A percentile compares a stretch with the other conserved stretches of the same genome.
These are phyloP conservation scores for Moniliophthora roreri DNA, from an alignment of 1,284 basidiomycete species.

Conservation along the genomic window DNA sequence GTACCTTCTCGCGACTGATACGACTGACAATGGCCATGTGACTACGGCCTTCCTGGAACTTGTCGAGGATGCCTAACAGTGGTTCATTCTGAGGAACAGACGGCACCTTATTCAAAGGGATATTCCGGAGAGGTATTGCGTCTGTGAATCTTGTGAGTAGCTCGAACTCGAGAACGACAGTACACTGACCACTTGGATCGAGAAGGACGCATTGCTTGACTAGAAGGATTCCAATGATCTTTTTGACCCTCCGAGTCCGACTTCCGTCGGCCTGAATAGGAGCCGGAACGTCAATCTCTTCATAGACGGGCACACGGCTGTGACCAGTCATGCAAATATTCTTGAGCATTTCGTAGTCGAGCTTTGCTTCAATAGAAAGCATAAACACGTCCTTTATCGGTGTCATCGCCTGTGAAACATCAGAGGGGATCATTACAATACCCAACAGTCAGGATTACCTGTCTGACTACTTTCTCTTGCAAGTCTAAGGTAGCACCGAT, in stretches of 20 bases:
- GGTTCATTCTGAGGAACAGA: constrained; percentile 87
- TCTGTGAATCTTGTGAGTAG: constrained; percentile 39
- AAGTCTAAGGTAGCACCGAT: constrained; percentile 75
- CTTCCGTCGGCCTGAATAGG: constrained; percentile 25
- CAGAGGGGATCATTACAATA: background rate
- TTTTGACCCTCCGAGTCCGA: constrained; percentile 58
- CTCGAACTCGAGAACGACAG: background rate
- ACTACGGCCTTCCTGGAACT: constrained; percentile 88
- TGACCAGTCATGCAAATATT: constrained; percentile 79
- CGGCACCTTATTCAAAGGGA: constrained; percentile 84
- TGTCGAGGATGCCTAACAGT: constrained; percentile 84
- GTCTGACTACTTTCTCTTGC: constrained; percentile 68
- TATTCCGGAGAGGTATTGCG: constrained; percentile 73
- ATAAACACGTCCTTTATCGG: constrained; percentile 80
- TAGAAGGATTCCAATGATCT: constrained; percentile 79
- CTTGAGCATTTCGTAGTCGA: constrained; percentile 78
- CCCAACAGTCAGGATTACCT: constrained; percentile 39
- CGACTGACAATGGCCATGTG: constrained; percentile 91
- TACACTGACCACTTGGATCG: constrained; percentile 73
- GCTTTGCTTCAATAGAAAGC: constrained; percentile 76
- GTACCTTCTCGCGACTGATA: constrained; percentile 52
- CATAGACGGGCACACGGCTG: constrained; percentile 75
- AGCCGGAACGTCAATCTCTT: constrained; percentile 65
- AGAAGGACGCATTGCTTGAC: constrained; percentile 89
- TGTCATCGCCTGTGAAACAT: constrained; percentile 67